Evolutionary conservation across 371 early-diverging fungal genomes (phyloP).

Genomic region (Rhizopus sp.): DNA sequence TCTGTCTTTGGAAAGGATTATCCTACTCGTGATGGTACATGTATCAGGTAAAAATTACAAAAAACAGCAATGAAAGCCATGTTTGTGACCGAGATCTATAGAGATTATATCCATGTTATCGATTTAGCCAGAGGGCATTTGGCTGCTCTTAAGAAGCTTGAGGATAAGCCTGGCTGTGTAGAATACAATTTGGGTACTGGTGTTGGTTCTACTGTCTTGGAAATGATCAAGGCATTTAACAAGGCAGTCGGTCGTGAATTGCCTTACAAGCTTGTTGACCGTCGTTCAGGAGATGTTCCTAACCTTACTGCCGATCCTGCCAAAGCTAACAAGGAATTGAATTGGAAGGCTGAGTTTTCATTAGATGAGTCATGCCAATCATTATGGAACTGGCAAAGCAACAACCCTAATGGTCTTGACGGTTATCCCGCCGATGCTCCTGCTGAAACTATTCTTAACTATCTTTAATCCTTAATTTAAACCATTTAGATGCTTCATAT

Average conservation of each 20-base stretch:
- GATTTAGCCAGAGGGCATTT: conserved; percentile 89
- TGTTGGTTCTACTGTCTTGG: conserved; percentile 82
- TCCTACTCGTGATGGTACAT: conserved; percentile 86
- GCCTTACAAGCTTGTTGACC: conserved; percentile 62
- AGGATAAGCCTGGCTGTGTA: conserved; percentile 56
- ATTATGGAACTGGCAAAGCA: conserved; percentile 84
- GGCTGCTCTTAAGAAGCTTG: conserved; percentile 71
- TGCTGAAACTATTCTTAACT: conserved; percentile 33
- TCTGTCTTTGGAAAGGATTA: conserved; percentile 86
- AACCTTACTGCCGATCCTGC: conserved; percentile 77
- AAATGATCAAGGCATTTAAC: conserved; percentile 82
- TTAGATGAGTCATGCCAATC: conserved; percentile 80
- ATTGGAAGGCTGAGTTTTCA: conserved; percentile 71
- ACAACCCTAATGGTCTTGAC: conserved; percentile 67
- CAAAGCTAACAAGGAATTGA: conserved; percentile 68
- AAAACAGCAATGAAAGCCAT: background rate
- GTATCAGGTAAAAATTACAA: conserved; percentile 62
- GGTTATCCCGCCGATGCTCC: conserved; percentile 48
- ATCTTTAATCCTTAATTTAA: conserved; percentile 21
- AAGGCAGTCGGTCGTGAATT: conserved; percentile 67
- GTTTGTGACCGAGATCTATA: conserved; percentile 15
- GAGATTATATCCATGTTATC: conserved; percentile 89
- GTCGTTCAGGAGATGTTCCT: conserved; percentile 89
- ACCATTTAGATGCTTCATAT: no score
- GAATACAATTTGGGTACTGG: conserved; percentile 90